A percentile compares a stretch with the other conserved stretches of the same genome.
phyloP scores from a whole-genome alignment of 208 protist genomes.

The Vickermania spadyakhi region DNA sequence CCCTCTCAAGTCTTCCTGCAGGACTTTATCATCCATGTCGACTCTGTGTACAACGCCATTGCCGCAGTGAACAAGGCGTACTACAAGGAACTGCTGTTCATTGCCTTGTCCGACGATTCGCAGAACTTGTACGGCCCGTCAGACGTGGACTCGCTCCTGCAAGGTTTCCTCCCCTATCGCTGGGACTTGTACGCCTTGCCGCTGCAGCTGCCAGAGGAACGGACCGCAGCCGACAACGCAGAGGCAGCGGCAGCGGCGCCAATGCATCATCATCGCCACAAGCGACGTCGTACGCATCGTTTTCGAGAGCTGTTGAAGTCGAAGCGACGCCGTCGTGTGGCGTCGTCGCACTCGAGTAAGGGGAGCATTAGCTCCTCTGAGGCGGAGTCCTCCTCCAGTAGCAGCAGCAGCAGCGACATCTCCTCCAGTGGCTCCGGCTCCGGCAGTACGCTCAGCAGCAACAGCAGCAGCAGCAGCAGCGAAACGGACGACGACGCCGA shows the following conservation, averaged over 20 bases:
- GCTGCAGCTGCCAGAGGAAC: conserved; percentile 1
- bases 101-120: conserved; percentile 49
- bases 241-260: conserved; percentile 1
- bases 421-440: conserved; percentile 10
- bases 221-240: neutral
- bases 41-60: conserved; percentile 59
- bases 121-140: conserved; percentile 41
- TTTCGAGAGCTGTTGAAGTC: neutral
- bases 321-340: neutral
- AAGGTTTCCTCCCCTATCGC: conserved; percentile 7
- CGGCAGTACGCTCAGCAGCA: conserved; percentile 5
- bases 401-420: neutral
- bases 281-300: conserved; percentile 10
- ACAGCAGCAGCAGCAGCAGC: conserved; percentile 3
- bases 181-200: conserved; percentile 1
- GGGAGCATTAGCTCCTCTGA: neutral
- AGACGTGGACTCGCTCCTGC: conserved; percentile 45
- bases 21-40: conserved; percentile 80
- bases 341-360: neutral
- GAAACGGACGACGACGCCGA: conserved; percentile 12
- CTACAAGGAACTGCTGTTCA: conserved; percentile 78
- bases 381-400: neutral
- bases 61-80: conserved; percentile 56
- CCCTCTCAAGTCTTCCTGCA: conserved; percentile 41
- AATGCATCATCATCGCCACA: neutral